Percentiles rank a stretch among this genome's conserved stretches.
Evolutionary conservation across 2,329 filamentous ascomycete species (phyloP).

Genomic region (Colletotrichum filicis): DNA sequence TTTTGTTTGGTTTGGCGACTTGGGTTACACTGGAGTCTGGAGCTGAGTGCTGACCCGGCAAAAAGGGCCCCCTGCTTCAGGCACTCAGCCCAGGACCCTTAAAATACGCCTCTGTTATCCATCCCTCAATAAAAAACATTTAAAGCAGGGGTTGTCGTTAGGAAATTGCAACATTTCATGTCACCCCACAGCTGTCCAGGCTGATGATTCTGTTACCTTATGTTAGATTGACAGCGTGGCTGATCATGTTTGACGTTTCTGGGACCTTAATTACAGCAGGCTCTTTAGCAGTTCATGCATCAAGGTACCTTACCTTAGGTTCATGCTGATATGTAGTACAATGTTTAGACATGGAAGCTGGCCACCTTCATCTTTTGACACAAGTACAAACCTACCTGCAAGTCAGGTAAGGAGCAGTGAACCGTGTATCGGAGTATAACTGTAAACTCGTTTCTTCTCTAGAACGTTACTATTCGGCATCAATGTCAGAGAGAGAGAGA

Average conservation of each 20-base stretch:
- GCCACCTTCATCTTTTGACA: background rate
- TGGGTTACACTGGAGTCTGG: constrained; percentile 18
- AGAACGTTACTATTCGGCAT: background rate
- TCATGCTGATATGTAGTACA: background rate
- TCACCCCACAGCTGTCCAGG: constrained; percentile 15
- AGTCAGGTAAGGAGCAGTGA: background rate
- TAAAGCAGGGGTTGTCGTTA: background rate
- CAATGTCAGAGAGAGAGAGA: constrained; percentile 23
- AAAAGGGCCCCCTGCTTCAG: constrained; percentile 14
- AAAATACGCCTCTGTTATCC: background rate
- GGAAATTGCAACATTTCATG: constrained; percentile 20
- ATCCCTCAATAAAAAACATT: background rate
- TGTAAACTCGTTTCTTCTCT: background rate
- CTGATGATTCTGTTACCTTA: background rate
- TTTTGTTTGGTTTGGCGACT: background rate
- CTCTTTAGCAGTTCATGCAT: constrained; percentile 20
- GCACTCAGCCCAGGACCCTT: constrained; percentile 26
- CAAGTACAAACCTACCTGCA: no score
- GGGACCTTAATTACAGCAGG: constrained; percentile 1
- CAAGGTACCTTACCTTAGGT: background rate
- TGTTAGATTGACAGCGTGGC: background rate
- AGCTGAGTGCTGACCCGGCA: background rate
- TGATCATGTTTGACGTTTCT: constrained; percentile 6
- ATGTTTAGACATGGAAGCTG: background rate
- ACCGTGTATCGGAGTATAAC: background rate